Evolutionary conservation across 495 filamentous ascomycete genomes (phyloP), one percentile per base, ranked within the genome.

Genomic region (Viridothelium virens): DNA sequence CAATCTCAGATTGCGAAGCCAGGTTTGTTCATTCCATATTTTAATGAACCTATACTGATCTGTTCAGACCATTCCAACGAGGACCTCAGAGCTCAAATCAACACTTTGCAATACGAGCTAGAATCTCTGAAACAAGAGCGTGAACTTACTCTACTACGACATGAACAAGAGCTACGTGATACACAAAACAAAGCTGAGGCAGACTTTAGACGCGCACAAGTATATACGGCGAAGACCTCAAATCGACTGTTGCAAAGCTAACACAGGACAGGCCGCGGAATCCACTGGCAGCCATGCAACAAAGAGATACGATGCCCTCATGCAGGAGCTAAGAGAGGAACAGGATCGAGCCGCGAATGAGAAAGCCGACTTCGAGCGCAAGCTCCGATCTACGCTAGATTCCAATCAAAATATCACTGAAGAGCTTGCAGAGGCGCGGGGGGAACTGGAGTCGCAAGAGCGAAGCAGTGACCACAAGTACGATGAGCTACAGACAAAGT

Each of bases 81-180:
- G 48, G 84, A 86, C 65, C 74, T 91, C 4, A 84, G 88, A 41
- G 83, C 87, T 1, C 85, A 89, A 74, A 73, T 90, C 34, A 87
- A 86, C 69, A 84, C 86, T 4, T 75, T 89, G 44, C 83, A 81
- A 64, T 91, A 89, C 77, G 89, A 91, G 69, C 72, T 91, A 41
- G 82, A 93, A 72, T 79, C 83, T 11, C 79, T 91, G 67, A 92
- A 91, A 68, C 91, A 96, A 64, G 94, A 97, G 73, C 86, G 90
- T 68, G 92, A 95, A 48, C 78, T 96, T 61, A 77, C 86, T 63
- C 82, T 80, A 2, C 77, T 96, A 11, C 85, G 88, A 64, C 87
- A 91, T 71, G 90, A 95, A 65, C 89, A 91, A 70, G 92, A 96
- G 70, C 74, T 95, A 31, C 83, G 91, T 53, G 89, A 92, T 31